These are phyloP conservation scores for Tylopilus vinaceipallidus DNA, from an alignment of 768 basidiomycete species.

Conservation along the genomic window DNA sequence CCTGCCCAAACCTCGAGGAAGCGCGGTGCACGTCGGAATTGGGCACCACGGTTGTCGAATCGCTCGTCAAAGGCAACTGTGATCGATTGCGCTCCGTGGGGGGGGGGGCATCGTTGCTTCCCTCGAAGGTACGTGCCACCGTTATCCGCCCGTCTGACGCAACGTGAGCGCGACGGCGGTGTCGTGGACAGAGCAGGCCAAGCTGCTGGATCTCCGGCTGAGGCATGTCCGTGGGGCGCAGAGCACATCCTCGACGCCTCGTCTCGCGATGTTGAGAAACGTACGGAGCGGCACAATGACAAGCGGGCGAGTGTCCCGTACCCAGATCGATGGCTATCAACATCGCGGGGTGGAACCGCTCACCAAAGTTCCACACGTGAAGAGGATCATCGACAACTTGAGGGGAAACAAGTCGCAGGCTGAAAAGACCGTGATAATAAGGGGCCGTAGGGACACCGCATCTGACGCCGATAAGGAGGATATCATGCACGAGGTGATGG, in stretches of 20 bases:
- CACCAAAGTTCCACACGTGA: background rate
- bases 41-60: slow-evolving; percentile 2
- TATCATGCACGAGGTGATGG: background rate
- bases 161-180: background rate
- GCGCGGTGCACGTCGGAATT: slow-evolving; percentile 2
- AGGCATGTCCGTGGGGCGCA: too few relatives aligned
- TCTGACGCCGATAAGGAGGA: background rate
- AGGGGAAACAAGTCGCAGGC: slow-evolving; percentile 6
- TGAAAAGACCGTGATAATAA: slow-evolving; percentile 6
- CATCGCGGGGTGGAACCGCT: background rate
- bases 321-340: background rate
- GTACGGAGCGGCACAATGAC: too few relatives aligned
- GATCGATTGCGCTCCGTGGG: too few relatives aligned
- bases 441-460: background rate
- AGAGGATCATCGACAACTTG: background rate
- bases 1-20: slow-evolving; percentile 12
- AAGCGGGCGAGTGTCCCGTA: too few relatives aligned
- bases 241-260: too few relatives aligned
- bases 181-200: background rate
- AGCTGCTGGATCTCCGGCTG: too few relatives aligned
- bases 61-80: slow-evolving; percentile 6
- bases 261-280: too few relatives aligned
- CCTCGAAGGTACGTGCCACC: slow-evolving; percentile 1
- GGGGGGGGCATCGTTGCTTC: slow-evolving; percentile 4
- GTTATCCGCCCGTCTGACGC: slow-evolving; percentile 4